Evolutionary conservation across 2,329 filamentous ascomycete species (phyloP), one percentile per base, ranked within the genome.

Genomic region (Fusarium domesticum): DNA sequence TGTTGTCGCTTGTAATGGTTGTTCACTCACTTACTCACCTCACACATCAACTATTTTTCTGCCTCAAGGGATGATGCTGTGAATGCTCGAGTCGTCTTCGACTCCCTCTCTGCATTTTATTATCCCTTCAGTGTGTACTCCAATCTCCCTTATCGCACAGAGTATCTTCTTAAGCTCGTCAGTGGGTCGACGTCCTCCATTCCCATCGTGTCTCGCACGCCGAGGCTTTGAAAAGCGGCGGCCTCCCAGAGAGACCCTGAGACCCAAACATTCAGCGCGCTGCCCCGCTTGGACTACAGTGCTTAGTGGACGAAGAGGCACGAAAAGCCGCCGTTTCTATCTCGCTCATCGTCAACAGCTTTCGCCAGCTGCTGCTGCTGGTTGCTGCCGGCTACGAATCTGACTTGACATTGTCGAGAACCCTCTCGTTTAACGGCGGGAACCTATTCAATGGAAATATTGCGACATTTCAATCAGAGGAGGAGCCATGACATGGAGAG

Each of bases 401-500:
- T 17, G 28, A 16, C 20, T 48, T 33, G 35, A 37, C 30, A 35
- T 39, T 43, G 18, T 45, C 43, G 28, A 50, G 46, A 51, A 35
- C 52, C 44, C 35, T 39, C 31, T 30, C 45, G 34, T 25, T 44
- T 25, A 39, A 43, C 36, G 35, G 39, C 35, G 41, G 39, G 43
- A 42, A 42, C 36, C 37, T 39, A 51, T 44, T 53, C 46, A 38
- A 60, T 54, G 57, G 54, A 50, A 50, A 47, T 37, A 45, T 44
- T 50, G 49, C 53, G 44, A 47, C 46, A 40, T 25, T 41, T 37
- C 44, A 55, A 38, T 40, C 23, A 35, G 53, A 61, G 53, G 45
- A 56, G 53, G 53, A 54, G 56, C 41, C 41, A 52, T 55, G 48
- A 25, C 31, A 58, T 52, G 54, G 48, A 40, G 32, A 45, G 52